Percentiles rank a stretch among this genome's conserved stretches.
phyloP scores from a whole-genome alignment of 768 basidiomycete genomes.

The Termitomyces sp. region DNA sequence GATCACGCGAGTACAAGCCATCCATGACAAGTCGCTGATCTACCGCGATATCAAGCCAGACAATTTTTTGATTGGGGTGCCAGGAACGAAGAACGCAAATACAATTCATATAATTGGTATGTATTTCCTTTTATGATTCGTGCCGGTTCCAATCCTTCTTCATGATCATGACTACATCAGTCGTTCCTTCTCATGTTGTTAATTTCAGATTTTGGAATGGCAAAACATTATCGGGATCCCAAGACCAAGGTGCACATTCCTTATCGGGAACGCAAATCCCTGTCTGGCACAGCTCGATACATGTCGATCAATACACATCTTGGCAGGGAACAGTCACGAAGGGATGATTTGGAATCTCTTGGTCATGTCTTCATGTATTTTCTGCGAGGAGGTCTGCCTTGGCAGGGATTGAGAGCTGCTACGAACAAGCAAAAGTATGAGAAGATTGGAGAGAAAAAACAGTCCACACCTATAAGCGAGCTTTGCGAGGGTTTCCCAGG shows the following conservation, averaged over 20 bases:
- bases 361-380: conserved; percentile 99
- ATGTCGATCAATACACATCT: conserved; percentile 99
- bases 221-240: conserved; percentile 98
- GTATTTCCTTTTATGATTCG: conserved; percentile 19
- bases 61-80: conserved; percentile 96
- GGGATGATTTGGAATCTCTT: conserved; percentile 94
- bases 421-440: conserved; percentile 99
- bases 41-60: conserved; percentile 99
- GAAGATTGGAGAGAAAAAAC: conserved; percentile 99
- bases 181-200: conserved; percentile 1
- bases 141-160: neutral
- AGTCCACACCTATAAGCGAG: conserved; percentile 86
- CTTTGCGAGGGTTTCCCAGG: conserved; percentile 97
- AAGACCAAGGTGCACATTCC: conserved; percentile 98
- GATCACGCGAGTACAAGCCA: conserved; percentile 94
- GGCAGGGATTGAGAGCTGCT: conserved; percentile 96
- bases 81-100: conserved; percentile 87
- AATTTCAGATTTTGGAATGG: conserved; percentile 90
- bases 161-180: neutral
- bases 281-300: conserved; percentile 95
- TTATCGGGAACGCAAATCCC: conserved; percentile 96
- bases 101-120: conserved; percentile 80
- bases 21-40: conserved; percentile 98
- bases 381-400: conserved; percentile 90
- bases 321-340: conserved; percentile 89